Base-by-base conservation (phyloP, 306 rosid genomes). In the Prunus davidiana region DNA sequence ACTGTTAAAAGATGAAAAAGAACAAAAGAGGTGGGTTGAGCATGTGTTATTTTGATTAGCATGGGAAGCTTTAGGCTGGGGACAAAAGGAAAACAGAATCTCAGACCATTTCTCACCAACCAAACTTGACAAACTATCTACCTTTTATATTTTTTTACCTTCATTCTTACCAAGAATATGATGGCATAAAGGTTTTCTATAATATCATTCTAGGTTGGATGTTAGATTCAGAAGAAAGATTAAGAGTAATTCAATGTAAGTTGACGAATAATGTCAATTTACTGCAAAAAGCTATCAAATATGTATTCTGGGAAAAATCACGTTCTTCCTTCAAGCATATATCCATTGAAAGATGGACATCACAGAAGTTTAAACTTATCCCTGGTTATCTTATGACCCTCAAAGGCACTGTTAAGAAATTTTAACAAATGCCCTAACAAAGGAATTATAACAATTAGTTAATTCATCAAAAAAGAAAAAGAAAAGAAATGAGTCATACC, bases 401-500 rank as follows among this genome's bases (percentile, higher is more conserved):
- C 32, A 63, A 65, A 32, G 24, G 79, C 73, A 51, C 28, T 25
- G 61, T 8, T 24, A 30, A 24, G 47, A 49, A 47, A 51, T 55
- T 30, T 15, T 13, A 32, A 60, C 12, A 16, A 46, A 9, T 64
- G 62, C 19, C 13, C 67, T 30, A 30, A 16, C 67, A 63, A 30
- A 63, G 45, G 30, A 63, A 19, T 63, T 63, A 30, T 14, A 32
- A 18, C 67, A 63, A 63, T 4, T 16, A n/a, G 28, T 13, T 19
- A 66, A 20, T 45, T 60, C 8, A 51, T n/a, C 50, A 51, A 50
- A 69, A 67, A 62, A 76, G 38, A 18, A 47, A 79, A 22, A 13
- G 11, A 27, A 61, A 61, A 74, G 73, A 81, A 69, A 79, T 2
- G 18, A 75, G 28, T 74, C 93, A 73, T 95, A 90, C 98, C 98